These are phyloP conservation scores for Nannochloropsis gaditana DNA, from an alignment of 108 stramenopile genomes.

Conservation along the genomic window DNA sequence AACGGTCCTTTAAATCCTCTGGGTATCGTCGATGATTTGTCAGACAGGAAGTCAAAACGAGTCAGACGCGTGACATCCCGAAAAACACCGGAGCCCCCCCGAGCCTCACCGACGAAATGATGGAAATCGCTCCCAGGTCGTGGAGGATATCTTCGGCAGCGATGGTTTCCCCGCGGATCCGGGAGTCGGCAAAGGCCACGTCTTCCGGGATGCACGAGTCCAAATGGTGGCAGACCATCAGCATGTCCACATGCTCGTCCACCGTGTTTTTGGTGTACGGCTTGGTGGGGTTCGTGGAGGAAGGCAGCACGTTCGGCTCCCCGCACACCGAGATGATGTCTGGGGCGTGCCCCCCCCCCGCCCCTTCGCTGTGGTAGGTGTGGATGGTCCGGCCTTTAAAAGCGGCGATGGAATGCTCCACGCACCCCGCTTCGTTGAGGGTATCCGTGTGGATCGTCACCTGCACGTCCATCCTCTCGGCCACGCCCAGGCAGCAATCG, in stretches of 20 bases:
- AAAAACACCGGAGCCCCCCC: background rate
- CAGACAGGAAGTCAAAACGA: no score
- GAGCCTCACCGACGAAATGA: constrained; percentile 60
- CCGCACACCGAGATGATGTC: constrained; percentile 95
- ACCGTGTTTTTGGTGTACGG: constrained; percentile 94
- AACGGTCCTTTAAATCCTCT: no score
- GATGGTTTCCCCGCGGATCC: constrained; percentile 92
- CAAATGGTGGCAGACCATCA: constrained; percentile 73
- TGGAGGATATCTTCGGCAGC: constrained; percentile 96
- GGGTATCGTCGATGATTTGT: no score
- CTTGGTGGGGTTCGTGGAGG: constrained; percentile 91
- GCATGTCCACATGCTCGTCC: constrained; percentile 97
- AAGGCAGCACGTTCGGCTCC: constrained; percentile 80
- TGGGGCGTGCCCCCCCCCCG: constrained; percentile 92
- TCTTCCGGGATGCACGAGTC: constrained; percentile 84
- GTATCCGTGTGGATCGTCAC: constrained; percentile 98
- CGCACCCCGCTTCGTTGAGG: constrained; percentile 88
- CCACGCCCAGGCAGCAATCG: constrained; percentile 78
- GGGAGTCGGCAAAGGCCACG: constrained; percentile 89
- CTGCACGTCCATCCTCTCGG: constrained; percentile 66
- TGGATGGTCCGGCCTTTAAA: constrained; percentile 92
- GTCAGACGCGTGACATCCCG: no score
- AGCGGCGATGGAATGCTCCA: constrained; percentile 82
- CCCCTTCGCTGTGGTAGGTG: constrained; percentile 86
- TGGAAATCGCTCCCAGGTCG: constrained; percentile 90